Base-by-base conservation (phyloP, 306 rosid species). In the Quercus wislizeni region DNA sequence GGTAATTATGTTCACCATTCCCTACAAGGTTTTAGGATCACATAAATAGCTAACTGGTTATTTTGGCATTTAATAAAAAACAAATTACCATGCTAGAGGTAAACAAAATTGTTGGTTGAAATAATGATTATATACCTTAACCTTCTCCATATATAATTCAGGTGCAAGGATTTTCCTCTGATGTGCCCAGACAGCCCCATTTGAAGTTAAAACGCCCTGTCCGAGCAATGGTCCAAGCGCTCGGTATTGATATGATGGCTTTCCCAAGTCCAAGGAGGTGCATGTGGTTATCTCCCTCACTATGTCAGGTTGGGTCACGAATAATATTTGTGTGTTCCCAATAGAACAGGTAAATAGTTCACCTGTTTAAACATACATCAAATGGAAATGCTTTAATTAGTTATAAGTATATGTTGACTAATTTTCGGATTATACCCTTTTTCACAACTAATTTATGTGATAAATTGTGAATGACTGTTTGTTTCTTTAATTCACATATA, bases 131-230 rank as follows among this genome's bases (percentile, higher is more conserved):
- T 49, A 14, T 82, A 86, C 92, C 90, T 89, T 89, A 43, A 84
- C 87, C 70, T 89, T 89, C 10, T 82, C 92, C 80, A 82, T 75
- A 86, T 82, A 86, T 3, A 89, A 73, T 38, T 86, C 87, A 56
- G 90, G 90, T 68, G 92, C 87, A 79, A 89, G 59, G 52, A 86
- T 27, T 20, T 82, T 84, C 71, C 88, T 87, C 74, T 89, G 88
- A 51, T 82, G 74, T 1, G 74, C 86, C 90, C 90, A 86, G 4
- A 28, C 49, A 54, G 70, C 7, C 0, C 90, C 92, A 69, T 84
- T 89, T 18, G 90, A 86, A 35, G 88, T 74, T 19, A 84, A 1
- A 73, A 89, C 38, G 27, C 92, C 92, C 3, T 68, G 64, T 35
- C 92, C 92, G 0, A 89, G 80, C 80, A 89, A 74, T 21, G 92